Base-by-base conservation (phyloP, 2,329 filamentous ascomycete genomes). In the Cryphonectria carpinicola region DNA sequence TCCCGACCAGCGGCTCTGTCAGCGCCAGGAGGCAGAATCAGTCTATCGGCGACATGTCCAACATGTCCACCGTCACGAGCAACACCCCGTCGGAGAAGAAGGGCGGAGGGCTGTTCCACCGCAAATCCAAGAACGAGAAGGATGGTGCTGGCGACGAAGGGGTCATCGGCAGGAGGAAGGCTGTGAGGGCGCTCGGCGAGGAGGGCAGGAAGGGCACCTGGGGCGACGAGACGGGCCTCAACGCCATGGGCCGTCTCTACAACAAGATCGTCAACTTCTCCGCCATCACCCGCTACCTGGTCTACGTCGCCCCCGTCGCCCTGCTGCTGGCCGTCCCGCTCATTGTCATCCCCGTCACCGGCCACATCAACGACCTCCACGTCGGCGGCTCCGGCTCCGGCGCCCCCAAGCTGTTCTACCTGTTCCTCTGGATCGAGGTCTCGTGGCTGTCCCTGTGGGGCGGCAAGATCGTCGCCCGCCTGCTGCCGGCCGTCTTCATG, bases 381-480 rank as follows among this genome's bases (percentile, higher is more conserved):
- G 77, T 86, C 19, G 85, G 83, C 62, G 74, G 74, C 76, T 78
- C 73, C 52, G 64, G 41, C 22, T 22, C 65, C 32, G 72, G 71
- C 41, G 78, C 75, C 28, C 75, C 74, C 11, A 82, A 84, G 5
- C 82, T 92, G 13, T 88, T 90, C 76, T 80, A 85, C 65, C 83
- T 93, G 64, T 92, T 92, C 75, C 81, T 91, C 64, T 92, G 90
- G 91, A 85, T 93, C 74, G 88, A 92, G 76, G 84, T 91, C 66
- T 84, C 90, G 49, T 93, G 91, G 91, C 80, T 90, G 54, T 84
- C 86, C 11, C 84, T 92, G 14, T 93, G 91, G 91, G 82, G 84
- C 25, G 89, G 87, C 74, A 93, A 93, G 80, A 80, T 92, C 60
- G 83, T 89, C 14, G 88, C 90, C 19, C 88, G 88, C 78, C 77